These are phyloP conservation scores for Aspergillus pseudoviridinutans DNA, from an alignment of 2,329 filamentous ascomycete genomes.

Conservation along the genomic window DNA sequence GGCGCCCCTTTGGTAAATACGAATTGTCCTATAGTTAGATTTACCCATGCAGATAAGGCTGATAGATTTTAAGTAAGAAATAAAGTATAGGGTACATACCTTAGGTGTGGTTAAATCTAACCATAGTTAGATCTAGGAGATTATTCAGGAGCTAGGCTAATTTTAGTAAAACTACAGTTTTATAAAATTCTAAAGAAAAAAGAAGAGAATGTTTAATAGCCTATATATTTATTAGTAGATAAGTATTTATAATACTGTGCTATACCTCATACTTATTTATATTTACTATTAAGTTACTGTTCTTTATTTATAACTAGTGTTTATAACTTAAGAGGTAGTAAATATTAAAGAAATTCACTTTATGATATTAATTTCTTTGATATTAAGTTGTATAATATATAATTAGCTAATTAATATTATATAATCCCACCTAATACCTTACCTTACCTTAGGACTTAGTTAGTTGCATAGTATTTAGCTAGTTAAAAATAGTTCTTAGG, in stretches of 20 bases:
- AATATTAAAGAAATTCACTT: background rate
- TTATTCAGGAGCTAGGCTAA: background rate
- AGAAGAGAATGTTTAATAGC: background rate
- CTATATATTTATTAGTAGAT: background rate
- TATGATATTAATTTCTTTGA: background rate
- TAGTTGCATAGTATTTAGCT: background rate
- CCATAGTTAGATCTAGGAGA: background rate
- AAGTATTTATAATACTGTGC: background rate
- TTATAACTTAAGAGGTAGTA: background rate
- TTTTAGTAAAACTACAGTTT: background rate
- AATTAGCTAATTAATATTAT: background rate
- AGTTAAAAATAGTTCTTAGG: no score
- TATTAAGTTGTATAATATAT: background rate
- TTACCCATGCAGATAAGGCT: no score
- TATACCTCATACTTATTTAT: background rate
- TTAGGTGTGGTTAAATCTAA: background rate
- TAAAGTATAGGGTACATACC: background rate
- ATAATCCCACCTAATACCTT: no score
- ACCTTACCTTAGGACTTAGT: no score
- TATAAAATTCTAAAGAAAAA: background rate
- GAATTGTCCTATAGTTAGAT: no score
- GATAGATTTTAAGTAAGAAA: no score
- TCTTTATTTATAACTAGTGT: background rate
- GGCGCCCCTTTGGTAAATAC: no score
- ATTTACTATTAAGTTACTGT: background rate